These are phyloP conservation scores for Cadophora sp. DNA, from an alignment of 2,329 filamentous ascomycete genomes.

Conservation along the genomic window DNA sequence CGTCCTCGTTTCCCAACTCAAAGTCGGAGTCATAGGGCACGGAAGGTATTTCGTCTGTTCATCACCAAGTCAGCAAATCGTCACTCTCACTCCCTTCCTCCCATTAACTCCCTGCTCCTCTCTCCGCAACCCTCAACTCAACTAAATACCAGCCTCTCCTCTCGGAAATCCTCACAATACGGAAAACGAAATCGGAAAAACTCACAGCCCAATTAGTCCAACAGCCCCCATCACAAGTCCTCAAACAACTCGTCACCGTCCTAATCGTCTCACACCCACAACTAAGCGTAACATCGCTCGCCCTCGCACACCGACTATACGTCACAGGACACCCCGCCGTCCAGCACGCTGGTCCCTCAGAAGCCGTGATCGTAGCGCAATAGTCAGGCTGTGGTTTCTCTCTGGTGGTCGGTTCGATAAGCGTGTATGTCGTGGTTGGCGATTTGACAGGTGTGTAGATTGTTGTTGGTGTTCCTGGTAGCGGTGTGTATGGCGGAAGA, in stretches of 20 bases:
- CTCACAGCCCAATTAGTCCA: slow-evolving; percentile 23
- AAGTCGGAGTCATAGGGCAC: slow-evolving; percentile 25
- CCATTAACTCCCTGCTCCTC: background rate
- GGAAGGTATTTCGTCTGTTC: slow-evolving; percentile 26
- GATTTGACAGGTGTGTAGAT: background rate
- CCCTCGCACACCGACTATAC: slow-evolving; percentile 20
- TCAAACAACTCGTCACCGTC: slow-evolving; percentile 30
- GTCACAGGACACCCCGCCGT: background rate
- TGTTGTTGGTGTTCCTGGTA: background rate
- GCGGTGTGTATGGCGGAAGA: slow-evolving; percentile 9
- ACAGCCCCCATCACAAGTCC: slow-evolving; percentile 29
- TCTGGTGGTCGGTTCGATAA: background rate
- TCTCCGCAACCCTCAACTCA: background rate
- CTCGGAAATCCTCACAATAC: background rate
- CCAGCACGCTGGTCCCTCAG: slow-evolving; percentile 25
- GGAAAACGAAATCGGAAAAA: background rate
- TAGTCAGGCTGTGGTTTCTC: background rate
- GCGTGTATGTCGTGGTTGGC: background rate
- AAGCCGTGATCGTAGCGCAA: slow-evolving; percentile 29
- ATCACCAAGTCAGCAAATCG: background rate
- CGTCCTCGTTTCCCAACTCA: slow-evolving; percentile 9
- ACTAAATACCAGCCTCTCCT: background rate
- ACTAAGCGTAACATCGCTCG: slow-evolving; percentile 19
- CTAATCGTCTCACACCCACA: slow-evolving; percentile 30
- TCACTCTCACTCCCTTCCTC: background rate